Evolutionary conservation across 257 asterid species (phyloP).

Genomic region (Leonotis leonurus): DNA sequence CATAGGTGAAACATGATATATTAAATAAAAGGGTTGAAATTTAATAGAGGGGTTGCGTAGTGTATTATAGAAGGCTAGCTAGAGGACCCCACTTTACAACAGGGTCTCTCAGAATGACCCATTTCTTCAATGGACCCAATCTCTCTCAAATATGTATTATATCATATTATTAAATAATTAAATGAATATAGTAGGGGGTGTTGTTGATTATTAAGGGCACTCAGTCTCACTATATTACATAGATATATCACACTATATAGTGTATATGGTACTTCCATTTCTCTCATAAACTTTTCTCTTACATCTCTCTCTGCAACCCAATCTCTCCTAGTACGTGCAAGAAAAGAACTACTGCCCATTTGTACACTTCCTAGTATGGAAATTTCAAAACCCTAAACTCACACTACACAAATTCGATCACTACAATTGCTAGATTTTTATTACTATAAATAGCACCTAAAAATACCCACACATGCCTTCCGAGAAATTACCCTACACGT

Average conservation of each 20-base stretch:
- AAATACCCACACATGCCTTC: no score
- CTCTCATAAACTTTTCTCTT: constrained; percentile 20
- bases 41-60: constrained; percentile 37
- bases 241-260: constrained; percentile 16
- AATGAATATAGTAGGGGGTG: neutral
- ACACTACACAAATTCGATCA: neutral
- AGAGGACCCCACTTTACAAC: constrained; percentile 34
- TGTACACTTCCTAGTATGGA: constrained; percentile 22
- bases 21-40: neutral
- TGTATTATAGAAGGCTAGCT: constrained; percentile 28
- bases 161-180: constrained; percentile 32
- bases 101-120: constrained; percentile 36
- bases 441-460: neutral
- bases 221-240: neutral
- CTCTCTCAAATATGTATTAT: constrained; percentile 20
- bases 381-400: constrained; percentile 6
- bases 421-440: neutral
- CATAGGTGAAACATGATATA: constrained; percentile 31
- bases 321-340: neutral
- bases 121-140: constrained; percentile 28
- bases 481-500: neutral
- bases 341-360: neutral
- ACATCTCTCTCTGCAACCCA: neutral
- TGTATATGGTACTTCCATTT: constrained; percentile 35
- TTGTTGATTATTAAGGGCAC: constrained; percentile 1